Base-by-base conservation (phyloP, 768 basidiomycete genomes). In the Boletus sensibilis region DNA sequence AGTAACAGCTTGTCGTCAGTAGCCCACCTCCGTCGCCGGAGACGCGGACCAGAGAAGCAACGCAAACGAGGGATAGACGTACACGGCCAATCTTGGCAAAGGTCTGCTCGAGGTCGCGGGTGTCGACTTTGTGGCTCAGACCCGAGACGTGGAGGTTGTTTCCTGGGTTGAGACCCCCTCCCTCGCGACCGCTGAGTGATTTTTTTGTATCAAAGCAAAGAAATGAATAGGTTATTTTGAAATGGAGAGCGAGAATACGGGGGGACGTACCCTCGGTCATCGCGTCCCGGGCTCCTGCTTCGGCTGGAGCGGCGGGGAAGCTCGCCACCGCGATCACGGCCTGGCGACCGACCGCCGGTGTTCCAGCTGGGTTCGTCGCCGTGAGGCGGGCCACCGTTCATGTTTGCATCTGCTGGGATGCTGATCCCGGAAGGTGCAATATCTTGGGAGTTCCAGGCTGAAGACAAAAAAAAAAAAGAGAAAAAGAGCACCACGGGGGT, bases 81-180 rank as follows among this genome's bases (percentile, higher is more conserved):
- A 92, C 92, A 65, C 87, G 80, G 53, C 97, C 97, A 74, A 87
- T 83, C 74, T 94, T 95, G 58, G 84, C 79, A 70, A 99, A 99
- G 9, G 85, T 84, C 14, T 85, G 83, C 73, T 97, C 94, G 53
- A 99, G 87, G 64, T 92, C 88, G 52, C 89, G 85, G 35, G 89
- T 90, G 66, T 94, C 93, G 55, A 86, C 79, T 52, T 78, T 80
- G 70, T 76, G 79, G 45, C 78, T 80, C 33, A 87, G 73, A 25
- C 83, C 80, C 23, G 85, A 85, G 59, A 86, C 75, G 56, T 85
- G 71, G 78, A 77, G 86, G 66, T 86, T 86, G 65, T 86, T 87
- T 56, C 85, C 85, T 8, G 84, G 85, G 65, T 86, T 86, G 59
- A 64, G 70, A 39, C 68, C 70, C 42, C 75, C 78, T 25, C 73